These are phyloP conservation scores for Eucalyptus albens DNA, from an alignment of 345 rosid species.

Conservation along the genomic window DNA sequence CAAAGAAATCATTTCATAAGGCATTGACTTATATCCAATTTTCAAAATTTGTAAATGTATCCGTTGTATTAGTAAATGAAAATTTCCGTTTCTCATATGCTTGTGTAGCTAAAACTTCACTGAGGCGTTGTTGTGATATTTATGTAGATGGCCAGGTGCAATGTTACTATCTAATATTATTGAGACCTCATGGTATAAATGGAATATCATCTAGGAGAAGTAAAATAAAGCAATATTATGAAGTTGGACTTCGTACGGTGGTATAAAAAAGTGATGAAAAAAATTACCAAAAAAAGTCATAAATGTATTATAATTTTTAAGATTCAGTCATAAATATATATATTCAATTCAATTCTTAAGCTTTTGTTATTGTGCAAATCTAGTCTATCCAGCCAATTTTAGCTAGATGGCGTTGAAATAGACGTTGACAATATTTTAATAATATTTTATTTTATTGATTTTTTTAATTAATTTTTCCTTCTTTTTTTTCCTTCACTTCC, in stretches of 20 bases:
- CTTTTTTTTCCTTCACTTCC: no score
- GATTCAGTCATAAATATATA: no score
- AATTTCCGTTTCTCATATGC: neutral
- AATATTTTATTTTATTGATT: no score
- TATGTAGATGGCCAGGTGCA: neutral
- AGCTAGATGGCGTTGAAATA: rapidly evolving
- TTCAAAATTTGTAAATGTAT: neutral
- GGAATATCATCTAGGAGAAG: neutral
- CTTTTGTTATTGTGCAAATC: no score
- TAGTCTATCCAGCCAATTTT: no score
- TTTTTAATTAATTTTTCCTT: no score
- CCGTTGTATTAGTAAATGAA: neutral
- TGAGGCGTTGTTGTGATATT: neutral
- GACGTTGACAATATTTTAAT: no score
- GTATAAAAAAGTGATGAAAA: neutral
- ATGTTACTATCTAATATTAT: neutral
- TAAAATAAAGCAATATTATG: neutral
- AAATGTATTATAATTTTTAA: no score
- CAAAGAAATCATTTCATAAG: neutral
- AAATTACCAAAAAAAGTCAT: no score
- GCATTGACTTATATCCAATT: neutral
- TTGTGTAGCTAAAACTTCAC: neutral
- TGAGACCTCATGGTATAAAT: neutral
- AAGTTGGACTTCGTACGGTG: neutral
- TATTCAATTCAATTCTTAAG: no score